Conservation (phyloP, 2,329 filamentous ascomycete species). For the Penicillium janthinellum region DNA sequence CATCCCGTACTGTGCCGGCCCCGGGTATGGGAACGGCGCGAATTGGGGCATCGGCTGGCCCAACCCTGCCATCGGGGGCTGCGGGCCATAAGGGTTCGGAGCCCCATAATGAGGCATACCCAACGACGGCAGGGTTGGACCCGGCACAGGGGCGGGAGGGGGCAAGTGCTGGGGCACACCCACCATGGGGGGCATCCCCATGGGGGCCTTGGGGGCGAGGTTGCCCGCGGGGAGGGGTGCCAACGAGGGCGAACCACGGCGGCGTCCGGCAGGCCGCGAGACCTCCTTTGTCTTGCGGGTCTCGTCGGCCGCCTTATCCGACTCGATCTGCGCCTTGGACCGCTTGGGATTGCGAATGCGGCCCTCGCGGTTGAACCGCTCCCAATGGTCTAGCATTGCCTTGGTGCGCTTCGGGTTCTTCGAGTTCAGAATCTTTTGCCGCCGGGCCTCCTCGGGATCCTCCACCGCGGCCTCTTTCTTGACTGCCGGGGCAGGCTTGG, state of each 20-base stretch:
- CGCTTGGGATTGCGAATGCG: slow-evolving; percentile 48
- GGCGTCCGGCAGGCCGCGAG: slow-evolving; percentile 30
- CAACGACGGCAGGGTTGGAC: slow-evolving; percentile 22
- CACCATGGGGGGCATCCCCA: slow-evolving; percentile 21
- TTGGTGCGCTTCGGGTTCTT: slow-evolving; percentile 49
- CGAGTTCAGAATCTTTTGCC: slow-evolving; percentile 45
- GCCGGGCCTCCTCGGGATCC: slow-evolving; percentile 36
- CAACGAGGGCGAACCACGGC: slow-evolving; percentile 28
- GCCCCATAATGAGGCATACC: slow-evolving; percentile 19
- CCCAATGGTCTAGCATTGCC: slow-evolving; percentile 50
- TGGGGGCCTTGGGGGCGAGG: slow-evolving; percentile 25
- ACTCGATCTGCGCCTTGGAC: slow-evolving; percentile 48
- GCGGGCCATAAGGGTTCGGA: slow-evolving; percentile 17
- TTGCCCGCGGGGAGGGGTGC: slow-evolving; percentile 22
- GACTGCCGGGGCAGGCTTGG: slow-evolving; percentile 12
- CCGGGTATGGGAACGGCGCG: slow-evolving; percentile 31
- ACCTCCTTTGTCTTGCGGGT: slow-evolving; percentile 29
- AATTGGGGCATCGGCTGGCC: slow-evolving; percentile 29
- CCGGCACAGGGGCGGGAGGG: slow-evolving; percentile 5
- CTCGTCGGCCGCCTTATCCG: slow-evolving; percentile 38
- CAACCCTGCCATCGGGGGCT: slow-evolving; percentile 20
- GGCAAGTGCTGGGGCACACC: slow-evolving; percentile 18
- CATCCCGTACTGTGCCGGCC: slow-evolving; percentile 15
- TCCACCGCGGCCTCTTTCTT: slow-evolving; percentile 24
- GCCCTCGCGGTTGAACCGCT: slow-evolving; percentile 46